Percentiles rank a stretch among this genome's conserved stretches.
Conservation (phyloP, 352 stramenopile species). For the Phytophthora citricola region DNA sequence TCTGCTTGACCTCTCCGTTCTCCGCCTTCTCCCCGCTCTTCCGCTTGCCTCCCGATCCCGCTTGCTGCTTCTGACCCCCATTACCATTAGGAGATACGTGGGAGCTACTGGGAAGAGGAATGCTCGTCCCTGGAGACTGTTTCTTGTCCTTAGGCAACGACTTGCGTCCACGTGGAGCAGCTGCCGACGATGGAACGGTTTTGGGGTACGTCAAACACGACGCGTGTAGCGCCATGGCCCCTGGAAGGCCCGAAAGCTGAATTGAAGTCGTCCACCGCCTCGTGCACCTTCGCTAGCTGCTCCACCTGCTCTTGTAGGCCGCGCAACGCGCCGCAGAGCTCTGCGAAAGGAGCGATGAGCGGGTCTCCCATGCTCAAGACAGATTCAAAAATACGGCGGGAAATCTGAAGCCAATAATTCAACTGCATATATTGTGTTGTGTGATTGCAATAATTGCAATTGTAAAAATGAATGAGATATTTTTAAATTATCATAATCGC, state of each 20-base stretch:
- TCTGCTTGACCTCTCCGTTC: conserved; percentile 6
- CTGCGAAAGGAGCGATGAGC: conserved; percentile 57
- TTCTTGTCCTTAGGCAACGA: conserved; percentile 31
- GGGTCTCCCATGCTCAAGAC: conserved; percentile 33
- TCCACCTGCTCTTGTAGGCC: conserved; percentile 73
- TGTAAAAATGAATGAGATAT: no score
- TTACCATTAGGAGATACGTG: conserved; percentile 14
- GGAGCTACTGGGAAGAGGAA: conserved; percentile 39
- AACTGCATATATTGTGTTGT: no score
- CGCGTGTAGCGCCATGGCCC: conserved; percentile 77
- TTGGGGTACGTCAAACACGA: conserved; percentile 75
- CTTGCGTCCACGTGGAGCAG: conserved; percentile 17
- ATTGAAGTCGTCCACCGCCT: conserved; percentile 82
- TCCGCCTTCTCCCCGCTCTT: conserved; percentile 13
- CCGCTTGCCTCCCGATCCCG: not conserved
- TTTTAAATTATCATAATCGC: no score
- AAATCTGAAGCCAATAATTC: conserved; percentile 8
- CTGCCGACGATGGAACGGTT: conserved; percentile 7
- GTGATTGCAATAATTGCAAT: no score
- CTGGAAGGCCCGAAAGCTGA: conserved; percentile 77
- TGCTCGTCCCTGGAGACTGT: conserved; percentile 37
- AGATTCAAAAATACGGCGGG: conserved; percentile 15
- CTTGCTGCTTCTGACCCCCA: conserved; percentile 1
- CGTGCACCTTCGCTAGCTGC: conserved; percentile 69
- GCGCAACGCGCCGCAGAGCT: conserved; percentile 69